Conservation (phyloP, 495 filamentous ascomycete species). For the Elaphomyces granulatus region DNA sequence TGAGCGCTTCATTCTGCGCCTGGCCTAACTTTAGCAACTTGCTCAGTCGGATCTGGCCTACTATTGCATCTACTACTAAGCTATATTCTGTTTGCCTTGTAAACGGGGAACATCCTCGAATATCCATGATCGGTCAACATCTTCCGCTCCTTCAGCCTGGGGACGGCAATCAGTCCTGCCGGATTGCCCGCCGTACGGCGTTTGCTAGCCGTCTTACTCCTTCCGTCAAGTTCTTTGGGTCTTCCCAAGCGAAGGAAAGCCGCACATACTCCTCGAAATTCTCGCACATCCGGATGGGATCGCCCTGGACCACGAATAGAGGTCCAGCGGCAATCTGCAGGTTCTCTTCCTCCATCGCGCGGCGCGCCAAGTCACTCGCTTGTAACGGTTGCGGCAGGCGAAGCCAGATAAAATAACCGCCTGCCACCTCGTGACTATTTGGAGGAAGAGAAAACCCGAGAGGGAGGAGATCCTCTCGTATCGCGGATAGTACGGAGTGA, state of each 20-base stretch:
- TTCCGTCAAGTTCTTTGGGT: conserved; percentile 49
- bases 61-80: no score
- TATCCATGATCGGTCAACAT: no score
- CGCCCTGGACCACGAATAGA: conserved; percentile 51
- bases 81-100: no score
- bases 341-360: conserved; percentile 40
- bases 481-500: conserved; percentile 33
- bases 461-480: conserved; percentile 40
- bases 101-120: no score
- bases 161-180: no score
- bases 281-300: conserved; percentile 24
- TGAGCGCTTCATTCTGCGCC: no score
- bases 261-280: conserved; percentile 43
- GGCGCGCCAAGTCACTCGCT: conserved; percentile 40
- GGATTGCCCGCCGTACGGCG: conserved; percentile 11
- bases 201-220: conserved; percentile 47
- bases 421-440: conserved; percentile 22
- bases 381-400: conserved; percentile 37
- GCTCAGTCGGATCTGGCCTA: no score
- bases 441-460: conserved; percentile 40
- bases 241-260: conserved; percentile 65
- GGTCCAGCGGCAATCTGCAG: conserved; percentile 48
- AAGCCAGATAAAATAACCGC: conserved; percentile 78
- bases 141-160: no score
- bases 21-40: no score